Evolutionary conservation across 2,329 filamentous ascomycete species (phyloP).

Genomic region (Cytospora chrysosperma): DNA sequence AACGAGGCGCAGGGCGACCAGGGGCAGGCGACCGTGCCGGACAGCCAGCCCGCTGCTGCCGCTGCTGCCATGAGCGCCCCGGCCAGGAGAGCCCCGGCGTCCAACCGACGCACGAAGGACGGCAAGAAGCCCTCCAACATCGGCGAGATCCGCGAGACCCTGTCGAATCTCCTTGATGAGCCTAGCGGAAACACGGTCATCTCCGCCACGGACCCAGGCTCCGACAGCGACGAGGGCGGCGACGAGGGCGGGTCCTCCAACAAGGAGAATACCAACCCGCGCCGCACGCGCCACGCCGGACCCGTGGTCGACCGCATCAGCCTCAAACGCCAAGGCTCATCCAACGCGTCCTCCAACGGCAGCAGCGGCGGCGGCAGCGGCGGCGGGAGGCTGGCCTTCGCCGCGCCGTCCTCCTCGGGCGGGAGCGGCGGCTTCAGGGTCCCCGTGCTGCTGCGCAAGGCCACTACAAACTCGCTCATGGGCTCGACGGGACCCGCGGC

Average conservation of each 20-base stretch:
- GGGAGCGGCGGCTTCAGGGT: constrained; percentile 58
- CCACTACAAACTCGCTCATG: constrained; percentile 64
- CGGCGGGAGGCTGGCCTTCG: constrained; percentile 56
- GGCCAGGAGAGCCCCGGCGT: constrained; percentile 55
- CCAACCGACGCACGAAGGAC: constrained; percentile 60
- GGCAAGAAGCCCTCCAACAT: constrained; percentile 70
- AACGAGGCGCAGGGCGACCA: constrained; percentile 37
- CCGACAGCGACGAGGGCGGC: constrained; percentile 49
- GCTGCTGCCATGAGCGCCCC: constrained; percentile 26
- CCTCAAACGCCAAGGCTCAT: constrained; percentile 57
- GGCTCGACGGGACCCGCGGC: constrained; percentile 1
- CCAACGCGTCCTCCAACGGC: constrained; percentile 29
- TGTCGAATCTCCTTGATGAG: constrained; percentile 81
- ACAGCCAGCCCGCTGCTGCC: constrained; percentile 51
- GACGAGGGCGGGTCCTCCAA: constrained; percentile 38
- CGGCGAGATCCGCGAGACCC: constrained; percentile 76
- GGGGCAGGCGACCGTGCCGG: constrained; percentile 40
- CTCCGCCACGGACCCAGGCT: constrained; percentile 46
- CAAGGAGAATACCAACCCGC: constrained; percentile 51
- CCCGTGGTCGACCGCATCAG: constrained; percentile 71
- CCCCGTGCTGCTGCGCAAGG: constrained; percentile 69
- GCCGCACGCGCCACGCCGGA: constrained; percentile 33
- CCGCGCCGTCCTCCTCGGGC: constrained; percentile 38
- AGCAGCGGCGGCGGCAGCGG: constrained; percentile 34
- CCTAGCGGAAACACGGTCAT: constrained; percentile 52